phyloP scores from a whole-genome alignment of 495 filamentous ascomycete genomes.

The Cairneyella variabilis region DNA sequence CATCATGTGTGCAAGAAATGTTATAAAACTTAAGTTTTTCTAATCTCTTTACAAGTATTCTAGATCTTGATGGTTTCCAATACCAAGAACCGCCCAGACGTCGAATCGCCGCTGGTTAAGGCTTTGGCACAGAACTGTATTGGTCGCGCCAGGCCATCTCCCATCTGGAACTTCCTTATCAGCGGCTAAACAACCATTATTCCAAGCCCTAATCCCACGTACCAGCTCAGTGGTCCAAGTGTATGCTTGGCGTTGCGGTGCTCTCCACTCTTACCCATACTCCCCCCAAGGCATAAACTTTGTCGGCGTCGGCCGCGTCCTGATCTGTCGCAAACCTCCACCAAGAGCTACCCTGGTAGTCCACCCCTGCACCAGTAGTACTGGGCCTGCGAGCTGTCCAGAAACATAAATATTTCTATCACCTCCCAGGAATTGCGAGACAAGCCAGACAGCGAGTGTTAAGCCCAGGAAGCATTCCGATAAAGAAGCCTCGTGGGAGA shows the following conservation, averaged over 20 bases:
- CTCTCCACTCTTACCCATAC: constrained; percentile 9
- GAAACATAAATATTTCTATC: constrained; percentile 3
- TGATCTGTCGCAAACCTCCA: constrained; percentile 15
- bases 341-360: constrained; percentile 6
- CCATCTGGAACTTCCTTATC: constrained; percentile 17
- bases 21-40: too few species aligned
- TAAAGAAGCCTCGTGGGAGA: constrained; percentile 1
- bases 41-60: too few species aligned
- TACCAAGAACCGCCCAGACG: too few species aligned
- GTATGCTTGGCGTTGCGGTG: constrained; percentile 5
- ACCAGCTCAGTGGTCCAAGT: constrained; percentile 2
- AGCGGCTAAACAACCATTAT: constrained; percentile 17
- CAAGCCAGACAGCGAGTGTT: not conserved
- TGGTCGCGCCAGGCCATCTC: not conserved
- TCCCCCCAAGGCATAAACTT: not conserved
- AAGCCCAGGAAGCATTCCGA: not conserved
- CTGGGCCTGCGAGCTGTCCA: not conserved
- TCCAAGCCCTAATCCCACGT: constrained; percentile 6
- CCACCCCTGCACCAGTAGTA: constrained; percentile 9
- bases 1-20: too few species aligned
- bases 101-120: too few species aligned
- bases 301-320: constrained; percentile 20
- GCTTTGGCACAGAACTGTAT: not conserved
- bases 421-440: not conserved
- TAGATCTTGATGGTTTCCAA: too few species aligned